Evolutionary conservation across 306 rosid species (phyloP).

Genomic region (Glycine tomentella): DNA sequence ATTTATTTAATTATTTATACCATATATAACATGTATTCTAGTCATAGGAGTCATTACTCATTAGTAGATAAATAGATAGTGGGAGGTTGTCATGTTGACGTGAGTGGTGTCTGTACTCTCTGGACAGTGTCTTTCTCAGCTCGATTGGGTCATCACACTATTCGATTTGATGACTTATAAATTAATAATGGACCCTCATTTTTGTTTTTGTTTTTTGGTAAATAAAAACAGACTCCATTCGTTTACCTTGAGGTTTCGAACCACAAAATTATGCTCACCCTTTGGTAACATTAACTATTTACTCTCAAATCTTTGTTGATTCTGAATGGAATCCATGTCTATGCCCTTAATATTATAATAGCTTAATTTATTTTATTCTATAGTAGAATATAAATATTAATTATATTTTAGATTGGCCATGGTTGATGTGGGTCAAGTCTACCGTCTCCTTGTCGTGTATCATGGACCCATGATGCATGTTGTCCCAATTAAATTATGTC

Average conservation of each 20-base stretch:
- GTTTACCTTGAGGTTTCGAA: background rate
- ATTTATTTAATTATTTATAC: background rate
- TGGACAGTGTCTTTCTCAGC: slow-evolving; percentile 29
- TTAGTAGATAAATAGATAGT: slow-evolving; percentile 50
- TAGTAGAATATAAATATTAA: background rate
- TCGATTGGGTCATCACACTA: slow-evolving; percentile 43
- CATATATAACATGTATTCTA: slow-evolving; percentile 8
- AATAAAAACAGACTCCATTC: background rate
- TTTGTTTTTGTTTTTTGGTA: background rate
- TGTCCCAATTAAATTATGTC: background rate
- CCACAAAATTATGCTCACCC: slow-evolving; percentile 8
- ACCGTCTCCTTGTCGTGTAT: too few relatives aligned
- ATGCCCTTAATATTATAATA: background rate
- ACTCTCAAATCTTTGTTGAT: background rate
- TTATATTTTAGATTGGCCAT: background rate
- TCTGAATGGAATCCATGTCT: background rate
- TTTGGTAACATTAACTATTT: background rate
- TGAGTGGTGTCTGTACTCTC: slow-evolving; percentile 53
- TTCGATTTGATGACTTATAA: slow-evolving; percentile 31
- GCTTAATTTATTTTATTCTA: background rate
- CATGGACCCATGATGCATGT: background rate
- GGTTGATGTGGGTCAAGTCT: slow-evolving; percentile 5
- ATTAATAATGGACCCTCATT: slow-evolving; percentile 36
- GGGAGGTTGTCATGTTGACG: slow-evolving; percentile 72
- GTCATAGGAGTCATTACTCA: slow-evolving; percentile 25